Conservation (phyloP, 345 rosid genomes). For the Clausena lansium region DNA sequence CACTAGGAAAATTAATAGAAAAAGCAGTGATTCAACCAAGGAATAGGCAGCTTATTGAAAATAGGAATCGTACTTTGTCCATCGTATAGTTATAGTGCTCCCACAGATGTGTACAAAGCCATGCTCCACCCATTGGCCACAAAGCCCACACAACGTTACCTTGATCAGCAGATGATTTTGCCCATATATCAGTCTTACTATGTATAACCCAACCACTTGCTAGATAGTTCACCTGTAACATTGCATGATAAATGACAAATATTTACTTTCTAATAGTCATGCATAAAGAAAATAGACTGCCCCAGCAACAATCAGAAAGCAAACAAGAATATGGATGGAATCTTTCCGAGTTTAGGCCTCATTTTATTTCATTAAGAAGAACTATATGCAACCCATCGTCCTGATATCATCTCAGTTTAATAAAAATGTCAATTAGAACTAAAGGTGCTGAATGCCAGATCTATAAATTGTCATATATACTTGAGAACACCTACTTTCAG, state of each 20-base stretch:
- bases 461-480: neutral
- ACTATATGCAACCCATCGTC: neutral
- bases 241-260: neutral
- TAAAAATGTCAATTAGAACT: neutral
- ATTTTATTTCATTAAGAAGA: neutral
- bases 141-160: slow-evolving; percentile 79
- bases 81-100: slow-evolving; percentile 79
- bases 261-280: neutral
- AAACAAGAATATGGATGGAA: neutral
- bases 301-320: neutral
- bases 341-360: neutral
- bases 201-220: slow-evolving; percentile 91
- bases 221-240: slow-evolving; percentile 74
- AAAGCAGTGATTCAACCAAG: neutral
- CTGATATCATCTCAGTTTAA: neutral
- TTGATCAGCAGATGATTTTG: slow-evolving; percentile 74
- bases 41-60: neutral
- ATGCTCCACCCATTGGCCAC: slow-evolving; percentile 99
- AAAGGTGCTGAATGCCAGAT: neutral
- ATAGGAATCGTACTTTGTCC: slow-evolving; percentile 61
- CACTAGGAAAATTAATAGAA: neutral
- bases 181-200: slow-evolving; percentile 91
- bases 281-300: neutral
- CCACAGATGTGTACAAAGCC: slow-evolving; percentile 97
- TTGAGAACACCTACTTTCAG: neutral